Percentiles rank a stretch among this genome's conserved stretches.
Conservation (phyloP, 1,139 yeast species). For the Arxiozyma slooffiae region DNA sequence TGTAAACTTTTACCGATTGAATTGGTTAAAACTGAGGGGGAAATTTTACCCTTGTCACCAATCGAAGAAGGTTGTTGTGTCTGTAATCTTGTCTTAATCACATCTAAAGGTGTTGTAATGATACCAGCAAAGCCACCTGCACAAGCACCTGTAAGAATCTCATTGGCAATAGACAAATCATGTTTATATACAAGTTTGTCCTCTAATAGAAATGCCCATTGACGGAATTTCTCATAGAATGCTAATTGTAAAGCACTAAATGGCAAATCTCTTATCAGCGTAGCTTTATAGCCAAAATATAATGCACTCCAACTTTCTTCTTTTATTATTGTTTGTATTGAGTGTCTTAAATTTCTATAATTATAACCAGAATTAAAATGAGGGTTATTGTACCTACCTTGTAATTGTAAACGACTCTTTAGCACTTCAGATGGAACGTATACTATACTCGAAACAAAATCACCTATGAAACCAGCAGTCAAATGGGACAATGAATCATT, state of each 20-base stretch:
- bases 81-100: slow-evolving; percentile 86
- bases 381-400: slow-evolving; percentile 77
- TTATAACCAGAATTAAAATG: slow-evolving; percentile 77
- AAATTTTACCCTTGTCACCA: slow-evolving; percentile 14
- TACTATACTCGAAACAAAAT: slow-evolving; percentile 77
- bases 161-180: slow-evolving; percentile 50
- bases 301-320: slow-evolving; percentile 69
- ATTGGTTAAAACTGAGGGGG: slow-evolving; percentile 34
- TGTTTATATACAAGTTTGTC: slow-evolving; percentile 21
- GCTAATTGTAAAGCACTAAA: slow-evolving; percentile 94
- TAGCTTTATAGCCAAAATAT: slow-evolving; percentile 88
- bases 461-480: slow-evolving; percentile 83
- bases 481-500: slow-evolving; percentile 77
- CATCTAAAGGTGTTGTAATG: slow-evolving; percentile 78
- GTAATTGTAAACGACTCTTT: slow-evolving; percentile 84
- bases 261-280: slow-evolving; percentile 82
- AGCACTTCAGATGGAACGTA: slow-evolving; percentile 98
- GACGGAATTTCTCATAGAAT: slow-evolving; percentile 78
- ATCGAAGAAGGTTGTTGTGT: slow-evolving; percentile 41
- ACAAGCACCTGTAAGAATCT: slow-evolving; percentile 79
- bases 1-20: slow-evolving; percentile 55
- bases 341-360: slow-evolving; percentile 61
- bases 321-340: slow-evolving; percentile 50
- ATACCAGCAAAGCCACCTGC: slow-evolving; percentile 96
- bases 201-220: slow-evolving; percentile 41